These are phyloP conservation scores for Rhizophora mangle DNA, from an alignment of 345 rosid species.

Conservation along the genomic window DNA sequence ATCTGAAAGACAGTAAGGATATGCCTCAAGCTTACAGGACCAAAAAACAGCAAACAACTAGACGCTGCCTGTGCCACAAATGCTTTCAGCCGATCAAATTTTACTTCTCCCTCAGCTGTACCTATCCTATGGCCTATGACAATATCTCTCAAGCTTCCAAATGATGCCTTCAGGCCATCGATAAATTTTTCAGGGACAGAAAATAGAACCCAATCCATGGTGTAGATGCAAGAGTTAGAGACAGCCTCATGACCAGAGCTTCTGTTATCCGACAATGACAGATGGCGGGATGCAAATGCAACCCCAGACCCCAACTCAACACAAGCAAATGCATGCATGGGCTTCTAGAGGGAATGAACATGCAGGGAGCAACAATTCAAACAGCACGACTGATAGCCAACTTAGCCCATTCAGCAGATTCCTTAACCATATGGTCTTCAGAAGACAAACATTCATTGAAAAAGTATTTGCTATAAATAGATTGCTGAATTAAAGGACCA, in stretches of 20 bases:
- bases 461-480: conserved; percentile 58
- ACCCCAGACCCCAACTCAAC: conserved; percentile 21
- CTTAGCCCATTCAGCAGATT: conserved; percentile 62
- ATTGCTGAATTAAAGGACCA: conserved; percentile 60
- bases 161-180: too few relatives aligned
- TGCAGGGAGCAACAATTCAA: conserved; percentile 25
- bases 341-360: conserved; percentile 4
- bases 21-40: too few relatives aligned
- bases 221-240: conserved; percentile 45
- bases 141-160: too few relatives aligned
- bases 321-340: conserved; percentile 42
- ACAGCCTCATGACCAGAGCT: conserved; percentile 25
- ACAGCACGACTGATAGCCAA: conserved; percentile 60
- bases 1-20: too few relatives aligned
- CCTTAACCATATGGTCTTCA: conserved; percentile 55
- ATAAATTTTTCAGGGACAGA: too few relatives aligned
- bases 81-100: too few relatives aligned
- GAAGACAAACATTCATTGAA: conserved; percentile 61
- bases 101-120: too few relatives aligned
- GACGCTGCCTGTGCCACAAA: too few relatives aligned
- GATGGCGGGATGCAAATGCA: conserved; percentile 23
- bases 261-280: conserved; percentile 32
- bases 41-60: too few relatives aligned
- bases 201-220: conserved; percentile 31
- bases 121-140: too few relatives aligned